phyloP scores from a whole-genome alignment of 768 basidiomycete species.

The Lepiota venenata region DNA sequence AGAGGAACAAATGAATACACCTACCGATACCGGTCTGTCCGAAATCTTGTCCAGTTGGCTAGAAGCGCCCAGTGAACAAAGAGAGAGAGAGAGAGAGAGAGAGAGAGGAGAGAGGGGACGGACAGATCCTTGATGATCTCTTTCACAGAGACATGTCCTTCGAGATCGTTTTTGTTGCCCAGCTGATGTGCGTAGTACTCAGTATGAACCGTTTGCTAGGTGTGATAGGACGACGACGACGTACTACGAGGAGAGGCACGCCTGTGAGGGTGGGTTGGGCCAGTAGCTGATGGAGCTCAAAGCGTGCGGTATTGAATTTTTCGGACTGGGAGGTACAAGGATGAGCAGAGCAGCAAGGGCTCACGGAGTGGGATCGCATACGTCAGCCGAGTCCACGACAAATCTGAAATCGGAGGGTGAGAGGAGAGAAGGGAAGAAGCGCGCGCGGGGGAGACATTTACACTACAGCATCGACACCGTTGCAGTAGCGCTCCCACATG shows the following conservation, averaged over 20 bases:
- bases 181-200: conserved; percentile 41
- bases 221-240: conserved; percentile 28
- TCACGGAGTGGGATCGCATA: conserved; percentile 33
- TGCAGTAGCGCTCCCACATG: conserved; percentile 95
- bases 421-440: conserved; percentile 7
- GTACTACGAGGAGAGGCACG: conserved; percentile 80
- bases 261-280: conserved; percentile 59
- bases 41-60: conserved; percentile 80
- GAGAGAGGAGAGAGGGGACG: conserved; percentile 20
- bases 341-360: neutral
- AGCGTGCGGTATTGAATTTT: conserved; percentile 78
- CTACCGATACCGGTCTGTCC: conserved; percentile 81
- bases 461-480: conserved; percentile 91
- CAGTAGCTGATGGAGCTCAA: conserved; percentile 81
- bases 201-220: neutral
- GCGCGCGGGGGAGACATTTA: conserved; percentile 39
- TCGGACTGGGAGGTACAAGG: conserved; percentile 46
- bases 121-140: conserved; percentile 80
- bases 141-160: conserved; percentile 72
- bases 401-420: conserved; percentile 49
- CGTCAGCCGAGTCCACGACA: conserved; percentile 90
- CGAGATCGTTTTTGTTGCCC: conserved; percentile 91
- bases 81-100: neutral
- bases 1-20: conserved; percentile 25
- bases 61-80: neutral